These are phyloP conservation scores for Emmonsiellopsis sp. DNA, from an alignment of 2,329 filamentous ascomycete genomes.

Conservation along the genomic window DNA sequence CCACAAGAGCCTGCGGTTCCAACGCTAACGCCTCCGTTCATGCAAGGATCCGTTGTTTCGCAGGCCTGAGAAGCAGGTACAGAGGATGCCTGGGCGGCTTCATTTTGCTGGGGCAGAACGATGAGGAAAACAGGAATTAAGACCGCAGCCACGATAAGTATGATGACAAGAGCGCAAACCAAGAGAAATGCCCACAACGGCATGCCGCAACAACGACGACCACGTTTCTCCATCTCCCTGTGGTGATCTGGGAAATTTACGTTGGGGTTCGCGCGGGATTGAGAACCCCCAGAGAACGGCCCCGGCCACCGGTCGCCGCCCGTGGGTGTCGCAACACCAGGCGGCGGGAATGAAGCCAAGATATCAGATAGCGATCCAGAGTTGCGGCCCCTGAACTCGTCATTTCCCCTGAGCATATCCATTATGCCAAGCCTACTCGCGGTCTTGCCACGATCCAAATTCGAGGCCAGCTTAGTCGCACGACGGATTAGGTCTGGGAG, in stretches of 20 bases:
- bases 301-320: slow-evolving; percentile 28
- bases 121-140: slow-evolving; percentile 64
- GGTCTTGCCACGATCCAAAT: slow-evolving; percentile 73
- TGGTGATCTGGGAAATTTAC: slow-evolving; percentile 12
- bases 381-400: slow-evolving; percentile 25
- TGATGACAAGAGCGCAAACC: slow-evolving; percentile 53
- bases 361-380: slow-evolving; percentile 54
- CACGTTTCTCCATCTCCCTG: slow-evolving; percentile 17
- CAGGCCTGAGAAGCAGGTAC: slow-evolving; percentile 21
- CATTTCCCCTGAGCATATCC: slow-evolving; percentile 33
- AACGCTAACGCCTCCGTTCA: slow-evolving; percentile 72
- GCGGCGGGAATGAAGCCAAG: slow-evolving; percentile 55
- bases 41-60: slow-evolving; percentile 48
- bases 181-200: slow-evolving; percentile 69
- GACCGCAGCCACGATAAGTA: slow-evolving; percentile 70
- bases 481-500: slow-evolving; percentile 82
- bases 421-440: slow-evolving; percentile 49
- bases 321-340: slow-evolving; percentile 41
- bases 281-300: slow-evolving; percentile 26
- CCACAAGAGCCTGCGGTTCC: slow-evolving; percentile 60
- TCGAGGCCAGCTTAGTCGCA: slow-evolving; percentile 75
- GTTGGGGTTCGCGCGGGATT: slow-evolving; percentile 14
- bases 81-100: slow-evolving; percentile 20
- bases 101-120: slow-evolving; percentile 44
- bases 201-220: slow-evolving; percentile 71